Base-by-base conservation (phyloP, 768 basidiomycete species). In the Auricularia heimuer region DNA sequence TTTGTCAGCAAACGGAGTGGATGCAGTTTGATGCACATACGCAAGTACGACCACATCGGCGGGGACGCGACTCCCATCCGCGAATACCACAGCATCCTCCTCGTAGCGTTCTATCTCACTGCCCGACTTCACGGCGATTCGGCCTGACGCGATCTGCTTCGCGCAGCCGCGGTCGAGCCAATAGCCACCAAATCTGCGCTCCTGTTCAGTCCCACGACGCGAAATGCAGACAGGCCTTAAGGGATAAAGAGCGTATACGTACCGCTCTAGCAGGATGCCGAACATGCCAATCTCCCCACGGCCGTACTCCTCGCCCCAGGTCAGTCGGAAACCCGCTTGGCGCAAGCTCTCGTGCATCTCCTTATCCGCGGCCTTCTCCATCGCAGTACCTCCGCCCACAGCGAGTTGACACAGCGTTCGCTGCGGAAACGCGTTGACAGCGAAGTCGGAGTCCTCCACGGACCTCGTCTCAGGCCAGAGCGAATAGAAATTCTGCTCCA, bases 271-370 rank as follows among this genome's bases (percentile, higher is more conserved):
- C 24, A 60, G 34, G 56, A 60, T 60, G 56, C 56, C 56, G 10
- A 60, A 60, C 56, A 60, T 60, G 11, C 56, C 56, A 24, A 60
- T 60, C 56, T 60, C 56, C 1, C 56, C 56, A 7, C 8, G 6
- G 34, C 56, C 56, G 18, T 60, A 60, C 34, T 60, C 56, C 24
- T 60, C 24, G 21, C 56, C 56, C 56, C 56, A 60, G 16, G 56
- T 73, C n/a, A 79, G 65, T 56, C 72, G 72, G 63, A 81, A 61
- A 2, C 80, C 80, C 3, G 73, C 76, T 62, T 76, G 73, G 44
- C 67, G 64, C 66, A 80, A 63, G 3, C 73, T 74, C 24, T 75
- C 73, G 54, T 75, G 73, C 66, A 78, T 71, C 16, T 73, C 73
- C 58, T 69, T 70, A 45, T 81, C 76, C 37, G 66, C 45, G 60